Base-by-base conservation (phyloP, 805 yeast genomes). In the Kodamaea laetipori region DNA sequence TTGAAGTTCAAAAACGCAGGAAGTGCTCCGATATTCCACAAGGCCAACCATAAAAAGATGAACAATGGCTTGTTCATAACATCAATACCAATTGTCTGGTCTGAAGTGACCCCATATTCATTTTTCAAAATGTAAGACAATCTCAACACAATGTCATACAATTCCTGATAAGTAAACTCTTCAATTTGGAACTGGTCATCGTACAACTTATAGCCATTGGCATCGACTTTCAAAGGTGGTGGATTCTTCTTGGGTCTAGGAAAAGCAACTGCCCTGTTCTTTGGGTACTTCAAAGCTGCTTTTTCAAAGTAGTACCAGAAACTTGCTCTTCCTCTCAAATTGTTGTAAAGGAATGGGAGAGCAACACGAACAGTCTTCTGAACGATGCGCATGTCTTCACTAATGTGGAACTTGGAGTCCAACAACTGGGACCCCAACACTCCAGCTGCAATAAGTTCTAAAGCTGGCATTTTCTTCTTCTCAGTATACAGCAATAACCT, bases 1-100 rank as follows among this genome's bases (percentile, higher is more conserved):
- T 90, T 90, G 67, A 82, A 87, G 66, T 90, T 90, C 55, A 92
- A 67, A 54, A 92, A 85, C 0, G 96, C 90, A 0, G 97, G 97
- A 6, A 75, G 63, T 1, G 96, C 96, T 33, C 97, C 97, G 42
- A 90, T 73, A 55, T 88, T 86, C 97, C 97, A 90, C 37, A 86
- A 65, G 0, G 96, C 86, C 43, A 86, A 73, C 95, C 96, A 87
- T 31, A 86, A 59, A 42, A 90, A 74, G 11, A 90, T 64, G 55
- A 86, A 87, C 49, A 89, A 68, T 2, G 96, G 96, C 58, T 85
- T 88, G 64, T 90, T 90, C 56, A 86, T 84, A 57, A 80, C 84
- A 55, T 83, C 84, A 34, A 92, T 55, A 0, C 86, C 95, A 36
- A 92, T 79, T 7, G 81, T 75, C 50, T 87, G 87, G 32, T 82